Conservation (phyloP, 2,329 filamentous ascomycete species). For the Diaporthe ilicicola region DNA sequence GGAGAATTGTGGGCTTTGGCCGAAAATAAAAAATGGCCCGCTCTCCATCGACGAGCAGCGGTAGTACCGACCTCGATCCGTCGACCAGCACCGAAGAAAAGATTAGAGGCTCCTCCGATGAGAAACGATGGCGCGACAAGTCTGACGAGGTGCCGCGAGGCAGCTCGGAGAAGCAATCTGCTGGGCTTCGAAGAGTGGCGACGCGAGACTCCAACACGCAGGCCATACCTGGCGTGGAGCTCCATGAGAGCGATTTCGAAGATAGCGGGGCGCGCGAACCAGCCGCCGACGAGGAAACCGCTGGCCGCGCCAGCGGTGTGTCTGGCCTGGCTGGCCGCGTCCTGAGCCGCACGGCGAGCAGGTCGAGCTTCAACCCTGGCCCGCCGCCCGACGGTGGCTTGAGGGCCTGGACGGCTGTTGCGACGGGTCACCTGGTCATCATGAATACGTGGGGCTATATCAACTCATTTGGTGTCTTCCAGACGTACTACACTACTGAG, state of each 20-base stretch:
- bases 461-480: constrained; percentile 65
- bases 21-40: neutral
- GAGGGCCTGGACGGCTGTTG: constrained; percentile 54
- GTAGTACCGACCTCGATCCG: neutral
- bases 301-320: constrained; percentile 33
- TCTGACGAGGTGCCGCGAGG: neutral
- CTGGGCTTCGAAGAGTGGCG: neutral
- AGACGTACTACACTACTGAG: constrained; percentile 57
- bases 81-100: constrained; percentile 11
- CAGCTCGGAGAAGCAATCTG: constrained; percentile 8
- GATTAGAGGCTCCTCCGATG: neutral
- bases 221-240: constrained; percentile 9
- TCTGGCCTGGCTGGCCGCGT: constrained; percentile 46
- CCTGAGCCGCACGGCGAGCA: constrained; percentile 51
- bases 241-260: neutral
- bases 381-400: constrained; percentile 61
- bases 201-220: constrained; percentile 18
- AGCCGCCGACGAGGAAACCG: neutral
- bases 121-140: neutral
- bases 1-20: neutral
- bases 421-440: constrained; percentile 54
- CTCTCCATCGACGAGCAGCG: neutral
- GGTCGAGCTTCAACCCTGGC: constrained; percentile 50
- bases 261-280: neutral
- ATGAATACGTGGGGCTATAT: constrained; percentile 65